Evolutionary conservation across 78 protist genomes (phyloP).

Genomic region (Cavenderia fasciculata): DNA sequence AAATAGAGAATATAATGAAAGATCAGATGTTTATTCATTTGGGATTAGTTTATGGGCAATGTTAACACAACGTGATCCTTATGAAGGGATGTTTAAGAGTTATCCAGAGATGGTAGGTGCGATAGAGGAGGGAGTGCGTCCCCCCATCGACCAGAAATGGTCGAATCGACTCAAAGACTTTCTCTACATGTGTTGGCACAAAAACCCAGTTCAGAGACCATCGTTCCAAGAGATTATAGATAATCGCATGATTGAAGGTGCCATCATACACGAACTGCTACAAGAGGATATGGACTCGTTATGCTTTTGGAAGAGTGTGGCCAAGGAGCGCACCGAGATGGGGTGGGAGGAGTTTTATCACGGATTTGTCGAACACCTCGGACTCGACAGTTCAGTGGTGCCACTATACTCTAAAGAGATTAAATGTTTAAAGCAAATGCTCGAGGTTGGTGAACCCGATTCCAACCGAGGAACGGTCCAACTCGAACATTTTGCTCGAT

Average conservation of each 20-base stretch:
- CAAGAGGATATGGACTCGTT: background rate
- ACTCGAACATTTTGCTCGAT: background rate
- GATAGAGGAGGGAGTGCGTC: background rate
- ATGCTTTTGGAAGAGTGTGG: background rate
- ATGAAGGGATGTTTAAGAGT: background rate
- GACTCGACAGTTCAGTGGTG: background rate
- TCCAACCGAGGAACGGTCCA: background rate
- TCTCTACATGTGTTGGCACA: background rate
- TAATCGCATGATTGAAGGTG: background rate
- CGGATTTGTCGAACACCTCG: background rate
- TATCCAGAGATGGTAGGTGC: conserved; percentile 1
- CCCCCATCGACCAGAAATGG: background rate
- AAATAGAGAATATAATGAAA: background rate
- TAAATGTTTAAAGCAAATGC: background rate
- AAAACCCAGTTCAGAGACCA: background rate
- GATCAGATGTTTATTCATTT: conserved; percentile 6
- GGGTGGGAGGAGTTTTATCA: conserved; percentile 3
- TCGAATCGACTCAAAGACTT: background rate
- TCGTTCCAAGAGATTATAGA: background rate
- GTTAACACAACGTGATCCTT: background rate
- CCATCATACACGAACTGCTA: background rate
- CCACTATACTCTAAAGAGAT: background rate
- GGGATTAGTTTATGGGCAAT: conserved; percentile 7
- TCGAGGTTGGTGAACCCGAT: background rate
- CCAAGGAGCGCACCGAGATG: background rate